phyloP scores from a whole-genome alignment of 2,329 filamentous ascomycete species.

The Penicillium sumatraense region DNA sequence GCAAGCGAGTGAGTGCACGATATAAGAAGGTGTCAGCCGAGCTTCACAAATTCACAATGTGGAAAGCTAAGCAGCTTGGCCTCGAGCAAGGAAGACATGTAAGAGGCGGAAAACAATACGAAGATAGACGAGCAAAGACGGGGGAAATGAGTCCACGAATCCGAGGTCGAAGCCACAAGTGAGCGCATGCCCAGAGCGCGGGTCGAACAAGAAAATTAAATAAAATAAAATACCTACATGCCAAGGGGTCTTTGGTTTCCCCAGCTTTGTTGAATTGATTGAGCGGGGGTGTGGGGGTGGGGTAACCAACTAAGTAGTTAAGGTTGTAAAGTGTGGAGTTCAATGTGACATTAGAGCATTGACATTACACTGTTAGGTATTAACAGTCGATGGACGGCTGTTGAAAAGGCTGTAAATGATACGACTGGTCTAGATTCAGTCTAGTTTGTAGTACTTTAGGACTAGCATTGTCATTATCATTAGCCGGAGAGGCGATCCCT shows the following conservation, averaged over 20 bases:
- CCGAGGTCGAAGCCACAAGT: constrained; percentile 2
- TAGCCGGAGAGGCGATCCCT: constrained; percentile 11
- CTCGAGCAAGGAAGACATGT: not conserved
- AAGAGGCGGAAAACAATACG: not conserved
- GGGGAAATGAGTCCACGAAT: constrained; percentile 29
- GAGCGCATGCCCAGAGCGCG: not conserved
- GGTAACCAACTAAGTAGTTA: too few species aligned
- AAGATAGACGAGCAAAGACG: constrained; percentile 15
- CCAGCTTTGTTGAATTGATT: not conserved
- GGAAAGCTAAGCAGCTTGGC: not conserved
- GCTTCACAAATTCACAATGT: not conserved
- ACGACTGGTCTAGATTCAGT: not conserved
- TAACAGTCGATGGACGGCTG: too few species aligned
- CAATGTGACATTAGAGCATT: too few species aligned
- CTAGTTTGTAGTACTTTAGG: too few species aligned
- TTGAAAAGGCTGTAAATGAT: too few species aligned
- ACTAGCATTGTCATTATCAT: not conserved
- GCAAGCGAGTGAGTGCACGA: not conserved
- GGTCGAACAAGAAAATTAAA: not conserved
- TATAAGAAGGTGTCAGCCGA: constrained; percentile 1
- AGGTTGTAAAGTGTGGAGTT: too few species aligned
- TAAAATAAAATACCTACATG: not conserved
- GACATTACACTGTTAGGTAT: too few species aligned
- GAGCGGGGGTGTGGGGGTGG: too few species aligned
- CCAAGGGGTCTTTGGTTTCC: not conserved